Evolutionary conservation across 148 eudicot genomes (phyloP), one percentile per base, ranked within the genome.

Genomic region (Diospyros kaki): DNA sequence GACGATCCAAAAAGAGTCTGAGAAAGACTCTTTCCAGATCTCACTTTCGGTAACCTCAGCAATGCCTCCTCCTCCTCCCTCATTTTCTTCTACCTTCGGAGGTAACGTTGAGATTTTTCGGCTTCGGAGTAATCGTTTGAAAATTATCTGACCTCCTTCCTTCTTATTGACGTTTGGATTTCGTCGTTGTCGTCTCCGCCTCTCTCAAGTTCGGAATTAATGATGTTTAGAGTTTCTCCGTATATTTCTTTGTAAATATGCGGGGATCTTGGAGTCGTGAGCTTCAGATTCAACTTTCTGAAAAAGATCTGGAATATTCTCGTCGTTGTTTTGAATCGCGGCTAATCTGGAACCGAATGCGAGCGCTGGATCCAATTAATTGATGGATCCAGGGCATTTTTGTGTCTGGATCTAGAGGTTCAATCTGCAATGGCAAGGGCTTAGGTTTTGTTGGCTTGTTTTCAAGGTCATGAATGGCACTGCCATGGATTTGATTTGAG

Each of bases 371-470:
- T 68, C 76, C 51, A 28, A 58, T 73, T 44, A 9, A 28, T 63
- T 18, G 64, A 62, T 75, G 40, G 40, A 55, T 64, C 71, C 51
- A 64, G 46, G 14, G 17, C 52, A 54, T 40, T 0, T 77, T 66
- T 61, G 59, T 28, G 13, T 51, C 38, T 38, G 17, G 17, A 48
- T 73, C 64, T 73, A 4, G 56, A 45, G 53, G 28, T 68, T 80
- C 52, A 60, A 12, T 2, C 66, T 62, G 64, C 66, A 76, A 59
- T 70, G 71, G 75, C 79, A 74, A 73, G 48, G 78, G 80, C 63
- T 75, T 72, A 48, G 76, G 79, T 71, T 50, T 48, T 79, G 80
- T 72, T 60, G 38, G 72, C 38, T 78, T 58, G 28, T 10, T 60
- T 52, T 38, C 8, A 48, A 8, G 52, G 8, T 48, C 8, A 1